phyloP scores from a whole-genome alignment of 2,329 filamentous ascomycete genomes.

The Ophiocordyceps robertsii region DNA sequence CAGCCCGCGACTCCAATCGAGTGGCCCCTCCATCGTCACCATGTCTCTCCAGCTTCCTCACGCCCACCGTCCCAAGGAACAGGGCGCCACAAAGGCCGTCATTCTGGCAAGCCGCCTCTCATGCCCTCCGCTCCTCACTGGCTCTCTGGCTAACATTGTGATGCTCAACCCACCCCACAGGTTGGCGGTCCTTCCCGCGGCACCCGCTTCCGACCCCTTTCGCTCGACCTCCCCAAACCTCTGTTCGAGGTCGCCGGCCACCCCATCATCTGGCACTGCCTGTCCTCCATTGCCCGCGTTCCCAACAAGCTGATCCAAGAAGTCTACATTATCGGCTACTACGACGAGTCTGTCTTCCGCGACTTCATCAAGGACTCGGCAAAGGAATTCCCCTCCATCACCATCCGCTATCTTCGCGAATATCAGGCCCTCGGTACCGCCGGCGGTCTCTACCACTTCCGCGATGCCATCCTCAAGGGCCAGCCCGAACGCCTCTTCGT shows the following conservation, averaged over 20 bases:
- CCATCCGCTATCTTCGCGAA: constrained; percentile 88
- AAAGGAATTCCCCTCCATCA: constrained; percentile 70
- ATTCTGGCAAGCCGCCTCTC: constrained; percentile 55
- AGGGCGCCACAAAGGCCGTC: constrained; percentile 74
- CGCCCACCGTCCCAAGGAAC: constrained; percentile 31
- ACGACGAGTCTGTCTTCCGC: constrained; percentile 91
- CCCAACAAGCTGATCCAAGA: constrained; percentile 71
- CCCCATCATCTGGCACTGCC: constrained; percentile 96
- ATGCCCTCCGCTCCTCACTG: not conserved
- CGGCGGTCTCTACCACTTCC: constrained; percentile 96
- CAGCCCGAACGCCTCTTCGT: constrained; percentile 92
- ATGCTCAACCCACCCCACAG: constrained; percentile 27
- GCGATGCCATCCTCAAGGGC: constrained; percentile 95
- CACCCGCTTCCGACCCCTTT: constrained; percentile 88
- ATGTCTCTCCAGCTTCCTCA: constrained; percentile 47
- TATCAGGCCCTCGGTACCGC: constrained; percentile 94
- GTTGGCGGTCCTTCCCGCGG: constrained; percentile 92
- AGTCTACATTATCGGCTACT: constrained; percentile 97
- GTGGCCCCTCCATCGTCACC: constrained; percentile 5
- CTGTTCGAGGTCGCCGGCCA: constrained; percentile 98
- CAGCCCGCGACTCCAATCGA: too few relatives aligned
- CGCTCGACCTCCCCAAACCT: constrained; percentile 93
- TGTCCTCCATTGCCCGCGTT: constrained; percentile 82
- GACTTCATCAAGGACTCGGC: constrained; percentile 93
- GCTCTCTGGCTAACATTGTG: constrained; percentile 12